Conservation (phyloP, 805 yeast genomes). For the Helenozyma rhizophorensis region DNA sequence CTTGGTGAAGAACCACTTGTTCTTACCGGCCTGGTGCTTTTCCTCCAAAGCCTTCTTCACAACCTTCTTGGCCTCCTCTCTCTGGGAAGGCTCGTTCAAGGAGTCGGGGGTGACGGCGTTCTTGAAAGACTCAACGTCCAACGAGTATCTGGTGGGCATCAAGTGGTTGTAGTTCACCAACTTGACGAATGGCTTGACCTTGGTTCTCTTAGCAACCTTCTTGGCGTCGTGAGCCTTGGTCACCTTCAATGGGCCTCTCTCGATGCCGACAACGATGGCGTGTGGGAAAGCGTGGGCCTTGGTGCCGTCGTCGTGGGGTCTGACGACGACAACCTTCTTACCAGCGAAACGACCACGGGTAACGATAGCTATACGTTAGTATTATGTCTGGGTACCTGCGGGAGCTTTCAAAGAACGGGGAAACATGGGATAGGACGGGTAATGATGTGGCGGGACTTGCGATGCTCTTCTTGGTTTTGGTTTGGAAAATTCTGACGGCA, state of each 20-base stretch:
- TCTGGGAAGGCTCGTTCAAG: slow-evolving; percentile 95
- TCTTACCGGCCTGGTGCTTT: slow-evolving; percentile 99
- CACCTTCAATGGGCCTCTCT: slow-evolving; percentile 96
- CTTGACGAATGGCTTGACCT: slow-evolving; percentile 98
- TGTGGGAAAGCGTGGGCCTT: slow-evolving; percentile 98
- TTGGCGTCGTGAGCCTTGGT: slow-evolving; percentile 92
- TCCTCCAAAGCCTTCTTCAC: slow-evolving; percentile 99
- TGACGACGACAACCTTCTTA: slow-evolving; percentile 98
- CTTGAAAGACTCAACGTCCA: slow-evolving; percentile 96
- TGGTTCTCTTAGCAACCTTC: slow-evolving; percentile 95
- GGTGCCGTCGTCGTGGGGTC: slow-evolving; percentile 98
- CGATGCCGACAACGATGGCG: slow-evolving; percentile 99
- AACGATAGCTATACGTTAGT: slow-evolving; percentile 72
- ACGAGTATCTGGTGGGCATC: slow-evolving; percentile 99
- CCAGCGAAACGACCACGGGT: slow-evolving; percentile 99
- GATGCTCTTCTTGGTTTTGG: no score
- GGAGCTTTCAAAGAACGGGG: background rate
- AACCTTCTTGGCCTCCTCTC: slow-evolving; percentile 98
- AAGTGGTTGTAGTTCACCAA: slow-evolving; percentile 99
- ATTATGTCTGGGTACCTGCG: no score
- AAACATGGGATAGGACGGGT: background rate
- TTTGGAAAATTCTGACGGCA: no score
- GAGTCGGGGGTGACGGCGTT: slow-evolving; percentile 87
- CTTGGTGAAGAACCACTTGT: slow-evolving; percentile 99
- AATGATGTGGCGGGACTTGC: no score